A percentile compares a stretch with the other conserved stretches of the same genome.
Evolutionary conservation across 2,329 filamentous ascomycete species (phyloP).

Genomic region (Fusarium ramigenum): DNA sequence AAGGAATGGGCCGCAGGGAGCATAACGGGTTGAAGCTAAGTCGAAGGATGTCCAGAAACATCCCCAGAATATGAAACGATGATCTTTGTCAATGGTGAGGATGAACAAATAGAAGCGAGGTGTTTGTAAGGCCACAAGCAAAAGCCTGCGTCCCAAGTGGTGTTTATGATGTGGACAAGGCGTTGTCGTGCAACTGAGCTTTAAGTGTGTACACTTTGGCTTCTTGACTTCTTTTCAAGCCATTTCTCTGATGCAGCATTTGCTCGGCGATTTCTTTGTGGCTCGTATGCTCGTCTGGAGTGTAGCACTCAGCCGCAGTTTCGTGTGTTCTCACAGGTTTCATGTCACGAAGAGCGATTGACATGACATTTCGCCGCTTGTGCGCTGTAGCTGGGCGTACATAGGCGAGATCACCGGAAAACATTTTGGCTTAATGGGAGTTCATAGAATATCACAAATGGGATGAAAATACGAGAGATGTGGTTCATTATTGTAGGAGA

Average conservation of each 20-base stretch:
- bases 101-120: neutral
- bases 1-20: neutral
- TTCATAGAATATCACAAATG: no score
- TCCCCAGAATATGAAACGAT: neutral
- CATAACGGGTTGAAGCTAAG: neutral
- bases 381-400: conserved; percentile 21
- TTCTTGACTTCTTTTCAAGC: neutral
- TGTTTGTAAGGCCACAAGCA: neutral
- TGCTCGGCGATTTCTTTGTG: neutral
- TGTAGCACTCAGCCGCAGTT: neutral
- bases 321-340: neutral
- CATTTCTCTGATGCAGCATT: neutral
- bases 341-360: conserved; percentile 30
- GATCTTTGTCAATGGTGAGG: neutral
- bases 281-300: neutral
- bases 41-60: neutral
- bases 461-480: neutral
- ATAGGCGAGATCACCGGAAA: conserved; percentile 42
- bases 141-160: neutral
- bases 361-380: neutral
- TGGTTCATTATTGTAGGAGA: neutral
- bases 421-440: conserved; percentile 35
- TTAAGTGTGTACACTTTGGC: neutral
- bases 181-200: neutral
- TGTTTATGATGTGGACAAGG: neutral